These are phyloP conservation scores for Ulota crispa DNA, from an alignment of 225 moss, liverwort and hornwort genomes.

Conservation along the genomic window DNA sequence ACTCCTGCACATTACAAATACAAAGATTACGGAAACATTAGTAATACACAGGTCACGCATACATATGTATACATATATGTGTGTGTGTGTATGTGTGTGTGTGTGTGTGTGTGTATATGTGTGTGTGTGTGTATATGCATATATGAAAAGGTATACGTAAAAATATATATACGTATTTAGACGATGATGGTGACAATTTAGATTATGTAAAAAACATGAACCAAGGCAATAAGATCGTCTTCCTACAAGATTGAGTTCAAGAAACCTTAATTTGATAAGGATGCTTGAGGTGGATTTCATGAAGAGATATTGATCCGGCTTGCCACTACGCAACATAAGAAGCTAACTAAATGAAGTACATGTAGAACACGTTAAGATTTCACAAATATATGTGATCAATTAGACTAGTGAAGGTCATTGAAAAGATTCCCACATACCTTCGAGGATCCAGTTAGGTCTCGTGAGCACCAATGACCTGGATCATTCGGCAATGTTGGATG, in stretches of 20 bases:
- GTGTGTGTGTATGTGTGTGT: too few relatives aligned
- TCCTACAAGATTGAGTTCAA: neutral
- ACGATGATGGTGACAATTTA: neutral
- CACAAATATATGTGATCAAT: neutral
- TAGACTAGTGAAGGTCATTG: neutral
- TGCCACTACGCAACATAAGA: neutral
- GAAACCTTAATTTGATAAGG: neutral
- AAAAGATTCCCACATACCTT: constrained; percentile 39
- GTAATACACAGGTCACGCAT: neutral
- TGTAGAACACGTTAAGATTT: neutral
- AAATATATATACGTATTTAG: neutral
- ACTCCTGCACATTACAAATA: constrained; percentile 52
- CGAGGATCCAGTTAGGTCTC: constrained; percentile 61
- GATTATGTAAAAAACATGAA: neutral
- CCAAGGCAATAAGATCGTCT: neutral
- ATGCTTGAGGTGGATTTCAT: neutral
- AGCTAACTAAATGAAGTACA: neutral
- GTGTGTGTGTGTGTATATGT: too few relatives aligned
- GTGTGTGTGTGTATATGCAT: too few relatives aligned
- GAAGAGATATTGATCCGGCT: neutral
- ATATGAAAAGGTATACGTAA: too few relatives aligned
- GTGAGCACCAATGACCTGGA: constrained; percentile 70
- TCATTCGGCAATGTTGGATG: constrained; percentile 67
- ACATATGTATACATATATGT: neutral
- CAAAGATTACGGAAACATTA: neutral